Base-by-base conservation (phyloP, 2,329 filamentous ascomycete species). In the Fusarium palustre region DNA sequence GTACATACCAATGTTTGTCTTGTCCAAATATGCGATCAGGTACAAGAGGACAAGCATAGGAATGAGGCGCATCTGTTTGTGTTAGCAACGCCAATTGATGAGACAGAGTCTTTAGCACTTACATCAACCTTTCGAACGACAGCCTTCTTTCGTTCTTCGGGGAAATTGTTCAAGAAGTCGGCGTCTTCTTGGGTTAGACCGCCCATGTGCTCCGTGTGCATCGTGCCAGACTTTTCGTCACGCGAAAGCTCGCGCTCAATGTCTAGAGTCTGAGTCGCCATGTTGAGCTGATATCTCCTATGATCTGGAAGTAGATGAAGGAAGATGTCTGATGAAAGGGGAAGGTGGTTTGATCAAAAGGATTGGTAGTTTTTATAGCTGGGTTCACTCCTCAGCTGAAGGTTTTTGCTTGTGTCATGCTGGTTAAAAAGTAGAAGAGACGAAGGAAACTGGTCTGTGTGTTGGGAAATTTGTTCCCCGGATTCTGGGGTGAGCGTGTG, bases 171-270 rank as follows among this genome's bases (percentile, higher is more conserved):
- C 10, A 64, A n/a, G 8, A 64, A 64, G 28, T 64, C 42, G 2
- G 59, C 59, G 20, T 64, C 60, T 9, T 49, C 20, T 3, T 45
- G 36, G 0, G 49, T 42, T 3, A 64, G 18, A 1, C 50, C 59
- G 1, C 28, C 36, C 5, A 22, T 25, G 16, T 68, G 61, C 50
- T 78, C 76, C 10, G 53, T 42, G 31, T 77, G 76, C n/a, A 62
- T 53, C 10, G 65, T 60, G 1, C 59, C 63, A 20, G 66, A 52
- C 45, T 78, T 77, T 38, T 76, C 74, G 10, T 68, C 58, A 7
- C 49, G 66, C 12, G 68, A 49, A 28, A 55, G 50, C 46, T 62
- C 57, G 3, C 67, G 66, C 65, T 78, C 76, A 16, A 77, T 38
- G 16, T 78, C 76, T 10, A 30, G 49, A 30, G 56, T 61, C 20